Percentiles rank a stretch among this genome's conserved stretches.
phyloP scores from a whole-genome alignment of 345 rosid genomes.

The Hibiscus tridactylites region DNA sequence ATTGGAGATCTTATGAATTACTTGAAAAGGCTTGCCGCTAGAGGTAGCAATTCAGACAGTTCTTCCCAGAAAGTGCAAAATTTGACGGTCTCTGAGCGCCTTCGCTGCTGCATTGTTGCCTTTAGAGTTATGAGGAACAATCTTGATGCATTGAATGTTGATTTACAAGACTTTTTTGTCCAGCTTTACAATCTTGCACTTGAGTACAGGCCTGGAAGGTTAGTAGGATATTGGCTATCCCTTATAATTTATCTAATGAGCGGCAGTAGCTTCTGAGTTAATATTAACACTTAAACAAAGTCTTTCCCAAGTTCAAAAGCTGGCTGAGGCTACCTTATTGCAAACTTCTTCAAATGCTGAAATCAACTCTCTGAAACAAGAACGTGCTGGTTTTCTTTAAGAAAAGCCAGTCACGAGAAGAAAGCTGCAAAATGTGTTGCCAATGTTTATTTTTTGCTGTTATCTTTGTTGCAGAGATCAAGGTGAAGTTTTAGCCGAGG shows the following conservation, averaged over 20 bases:
- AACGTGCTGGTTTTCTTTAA: not conserved
- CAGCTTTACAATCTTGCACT: slow-evolving; percentile 85
- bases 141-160: slow-evolving; percentile 86
- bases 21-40: slow-evolving; percentile 75
- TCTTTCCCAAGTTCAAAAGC: not conserved
- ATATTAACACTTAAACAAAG: not conserved
- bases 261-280: not conserved
- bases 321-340: too few species aligned
- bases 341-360: not conserved
- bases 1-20: slow-evolving; percentile 83
- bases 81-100: slow-evolving; percentile 67
- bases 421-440: not conserved
- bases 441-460: not conserved
- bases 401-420: not conserved
- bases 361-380: not conserved
- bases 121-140: slow-evolving; percentile 93
- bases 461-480: slow-evolving; percentile 49
- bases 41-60: slow-evolving; percentile 28
- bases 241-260: not conserved
- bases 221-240: slow-evolving; percentile 14
- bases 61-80: slow-evolving; percentile 28
- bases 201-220: slow-evolving; percentile 97
- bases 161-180: slow-evolving; percentile 82
- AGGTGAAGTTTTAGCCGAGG: slow-evolving; percentile 80
- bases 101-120: slow-evolving; percentile 85